A percentile compares a stretch with the other conserved stretches of the same genome.
phyloP scores from a whole-genome alignment of 192 early-diverging fungal species.

The Radiomyces spectabilis region DNA sequence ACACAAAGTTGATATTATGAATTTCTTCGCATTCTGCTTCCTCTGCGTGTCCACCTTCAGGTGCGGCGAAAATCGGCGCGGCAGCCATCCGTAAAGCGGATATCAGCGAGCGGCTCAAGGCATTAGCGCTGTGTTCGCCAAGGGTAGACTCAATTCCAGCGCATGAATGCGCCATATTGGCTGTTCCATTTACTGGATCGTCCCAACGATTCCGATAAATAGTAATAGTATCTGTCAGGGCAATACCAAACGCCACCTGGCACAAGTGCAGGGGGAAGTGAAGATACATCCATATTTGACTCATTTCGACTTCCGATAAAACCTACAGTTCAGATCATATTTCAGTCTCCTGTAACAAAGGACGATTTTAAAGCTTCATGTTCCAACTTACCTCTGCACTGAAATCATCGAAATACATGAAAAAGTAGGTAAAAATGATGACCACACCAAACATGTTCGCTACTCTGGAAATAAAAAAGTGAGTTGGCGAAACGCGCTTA shows the following conservation, averaged over 20 bases:
- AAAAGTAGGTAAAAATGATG: slow-evolving; percentile 39
- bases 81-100: not conserved
- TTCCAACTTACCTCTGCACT: slow-evolving; percentile 23
- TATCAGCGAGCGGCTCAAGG: not conserved
- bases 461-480: slow-evolving; percentile 1
- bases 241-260: slow-evolving; percentile 40
- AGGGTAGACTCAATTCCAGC: too few relatives aligned
- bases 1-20: slow-evolving; percentile 12
- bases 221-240: slow-evolving; percentile 33
- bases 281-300: slow-evolving; percentile 36
- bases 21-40: slow-evolving; percentile 4
- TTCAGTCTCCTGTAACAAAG: not conserved
- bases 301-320: slow-evolving; percentile 2
- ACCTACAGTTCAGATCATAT: not conserved
- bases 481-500: too few relatives aligned
- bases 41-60: not conserved
- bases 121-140: too few relatives aligned
- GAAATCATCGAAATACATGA: slow-evolving; percentile 47
- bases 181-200: not conserved
- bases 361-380: not conserved
- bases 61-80: too few relatives aligned
- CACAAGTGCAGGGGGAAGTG: slow-evolving; percentile 44
- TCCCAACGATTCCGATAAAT: slow-evolving; percentile 18
- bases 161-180: too few relatives aligned
- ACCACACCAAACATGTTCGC: slow-evolving; percentile 38